Evolutionary conservation across 2,329 filamentous ascomycete genomes (phyloP).

Genomic region (Pseudogymnoascus sp.): DNA sequence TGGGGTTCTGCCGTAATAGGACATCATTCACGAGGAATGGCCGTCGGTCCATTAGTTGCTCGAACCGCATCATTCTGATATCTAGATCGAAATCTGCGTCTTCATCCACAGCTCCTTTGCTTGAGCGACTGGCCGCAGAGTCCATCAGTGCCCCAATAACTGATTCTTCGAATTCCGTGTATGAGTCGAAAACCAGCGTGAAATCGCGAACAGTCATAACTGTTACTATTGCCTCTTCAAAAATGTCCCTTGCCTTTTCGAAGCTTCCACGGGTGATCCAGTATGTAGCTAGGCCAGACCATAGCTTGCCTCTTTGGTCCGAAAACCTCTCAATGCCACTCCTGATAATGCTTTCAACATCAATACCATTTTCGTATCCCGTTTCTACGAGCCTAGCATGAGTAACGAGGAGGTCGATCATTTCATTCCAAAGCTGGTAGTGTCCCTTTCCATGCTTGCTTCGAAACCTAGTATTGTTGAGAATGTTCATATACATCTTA

Average conservation of each 20-base stretch:
- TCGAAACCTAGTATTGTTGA: conserved; percentile 82
- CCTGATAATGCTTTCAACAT: conserved; percentile 85
- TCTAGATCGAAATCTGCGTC: conserved; percentile 90
- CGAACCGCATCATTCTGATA: conserved; percentile 94
- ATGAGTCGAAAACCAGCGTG: conserved; percentile 90
- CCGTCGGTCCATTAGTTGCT: conserved; percentile 93
- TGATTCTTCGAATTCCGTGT: conserved; percentile 93
- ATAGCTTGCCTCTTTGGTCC: conserved; percentile 89
- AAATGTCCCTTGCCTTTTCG: conserved; percentile 83
- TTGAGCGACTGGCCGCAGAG: conserved; percentile 67
- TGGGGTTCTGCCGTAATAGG: conserved; percentile 85
- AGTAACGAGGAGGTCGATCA: conserved; percentile 88
- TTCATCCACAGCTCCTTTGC: conserved; percentile 68
- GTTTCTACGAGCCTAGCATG: conserved; percentile 82
- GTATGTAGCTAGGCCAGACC: conserved; percentile 90
- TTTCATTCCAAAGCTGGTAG: conserved; percentile 95
- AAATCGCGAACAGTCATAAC: conserved; percentile 99
- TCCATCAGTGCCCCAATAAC: conserved; percentile 90
- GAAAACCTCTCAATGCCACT: conserved; percentile 86
- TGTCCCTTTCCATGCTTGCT: conserved; percentile 92
- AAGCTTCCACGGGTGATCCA: conserved; percentile 92
- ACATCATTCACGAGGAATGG: conserved; percentile 97
- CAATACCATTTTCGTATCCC: conserved; percentile 70
- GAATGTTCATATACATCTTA: conserved; percentile 79
- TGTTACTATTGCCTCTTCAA: conserved; percentile 92